Conservation (phyloP, 345 rosid genomes). For the Alliaria petiolata region DNA sequence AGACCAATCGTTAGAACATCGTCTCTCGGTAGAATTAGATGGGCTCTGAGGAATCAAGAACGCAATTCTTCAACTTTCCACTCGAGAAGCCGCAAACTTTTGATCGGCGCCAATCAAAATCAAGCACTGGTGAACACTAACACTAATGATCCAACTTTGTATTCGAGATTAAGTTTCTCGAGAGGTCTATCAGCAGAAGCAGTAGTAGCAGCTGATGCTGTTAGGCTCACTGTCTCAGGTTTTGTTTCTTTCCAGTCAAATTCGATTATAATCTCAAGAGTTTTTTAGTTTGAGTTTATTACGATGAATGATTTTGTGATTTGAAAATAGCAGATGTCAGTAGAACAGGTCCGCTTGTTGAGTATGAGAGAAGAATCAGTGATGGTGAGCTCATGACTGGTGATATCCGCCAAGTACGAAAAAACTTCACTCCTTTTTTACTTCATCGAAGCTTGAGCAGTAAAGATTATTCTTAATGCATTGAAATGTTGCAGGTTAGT, state of each 20-base stretch:
- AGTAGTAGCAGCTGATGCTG: conserved; percentile 31
- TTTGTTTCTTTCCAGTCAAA: background rate
- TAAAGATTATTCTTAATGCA: background rate
- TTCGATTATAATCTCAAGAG: background rate
- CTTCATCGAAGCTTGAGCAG: background rate
- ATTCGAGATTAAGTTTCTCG: conserved; percentile 22
- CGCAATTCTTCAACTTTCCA: conserved; percentile 21
- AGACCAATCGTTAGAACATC: conserved; percentile 43
- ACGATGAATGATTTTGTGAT: background rate
- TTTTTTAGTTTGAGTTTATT: background rate
- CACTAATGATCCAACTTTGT: conserved; percentile 20
- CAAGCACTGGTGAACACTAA: conserved; percentile 9
- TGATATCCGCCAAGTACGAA: conserved; percentile 72
- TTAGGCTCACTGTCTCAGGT: conserved; percentile 27
- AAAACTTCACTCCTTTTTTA: background rate
- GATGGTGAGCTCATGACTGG: conserved; percentile 85
- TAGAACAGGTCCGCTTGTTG: conserved; percentile 76
- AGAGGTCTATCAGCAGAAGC: conserved; percentile 54
- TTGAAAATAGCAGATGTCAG: conserved; percentile 44
- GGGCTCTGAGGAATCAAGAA: conserved; percentile 37
- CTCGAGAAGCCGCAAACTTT: conserved; percentile 26
- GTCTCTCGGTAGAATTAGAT: conserved; percentile 37
- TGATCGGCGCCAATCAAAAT: conserved; percentile 17
- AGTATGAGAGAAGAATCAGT: conserved; percentile 78
- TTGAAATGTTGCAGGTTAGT: conserved; percentile 47